Base-by-base conservation (phyloP, 2,329 filamentous ascomycete genomes). In the Davidsoniella eucalypti region DNA sequence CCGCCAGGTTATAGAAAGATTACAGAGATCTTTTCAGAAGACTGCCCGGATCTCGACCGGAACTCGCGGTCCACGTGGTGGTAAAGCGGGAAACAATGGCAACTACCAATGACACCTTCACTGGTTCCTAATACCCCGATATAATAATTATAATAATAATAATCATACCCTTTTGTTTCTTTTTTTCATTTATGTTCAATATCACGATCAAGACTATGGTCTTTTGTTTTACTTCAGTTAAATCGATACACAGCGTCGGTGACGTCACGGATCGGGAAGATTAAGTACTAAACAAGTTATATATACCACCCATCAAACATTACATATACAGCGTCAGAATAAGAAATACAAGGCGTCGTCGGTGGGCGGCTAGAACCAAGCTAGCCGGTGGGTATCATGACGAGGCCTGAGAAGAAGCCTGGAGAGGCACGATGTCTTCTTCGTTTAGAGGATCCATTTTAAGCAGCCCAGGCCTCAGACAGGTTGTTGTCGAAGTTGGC, bases 1-100 rank as follows among this genome's bases (percentile, higher is more conserved):
- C 71, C 72, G 2, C 63, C 63, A 2, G 66, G 69, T 3, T 79
- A 77, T 57, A 60, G 56, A 1, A 54, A 60, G 14, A 69, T 79
- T 46, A 68, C 66, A 0, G 57, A 60, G 0, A 59, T 64, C 23
- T 69, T 33, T 4, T 52, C 47, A 8, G 51, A 52, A 14, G 45
- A 33, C n/a, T 52, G 51, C 12, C 51, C 51, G 18, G 46, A 46
- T 46, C 36, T 42, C 8, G 47, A 49, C 39, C 18, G 38, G 9
- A 29, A 44, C 4, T 33, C 6, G 29, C 29, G 29, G 8, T 9
- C 29, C 29, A 33, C 29, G 29, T 33, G 29, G 29, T 33, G 17
- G 37, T 33, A n/a, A 40, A 26, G 33, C 39, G n/a, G 16, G 12
- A n/a, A n/a, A 47, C 12, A 41, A 51, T 14, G n/a, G 45, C 9